Base-by-base conservation (phyloP, 1,284 basidiomycete genomes). In the Rhodotorula mucilaginosa region DNA sequence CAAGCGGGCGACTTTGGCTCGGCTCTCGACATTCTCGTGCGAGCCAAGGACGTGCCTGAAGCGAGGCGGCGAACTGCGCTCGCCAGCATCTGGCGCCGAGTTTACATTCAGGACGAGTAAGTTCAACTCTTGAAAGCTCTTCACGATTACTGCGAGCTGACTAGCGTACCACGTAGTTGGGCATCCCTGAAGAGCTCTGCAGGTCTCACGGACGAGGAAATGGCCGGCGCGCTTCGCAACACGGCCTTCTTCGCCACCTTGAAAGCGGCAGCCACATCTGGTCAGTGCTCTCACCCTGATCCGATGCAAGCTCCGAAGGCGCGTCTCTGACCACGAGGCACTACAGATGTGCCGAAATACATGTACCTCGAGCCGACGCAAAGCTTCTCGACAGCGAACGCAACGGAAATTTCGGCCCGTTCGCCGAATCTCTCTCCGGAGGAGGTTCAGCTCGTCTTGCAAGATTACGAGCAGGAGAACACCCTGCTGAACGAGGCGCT, bases 91-190 rank as follows among this genome's bases (percentile, higher is more conserved):
- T 97, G 94, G 95, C 85, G 93, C 52, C 84, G 95, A 46, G 87
- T 95, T 60, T 95, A 92, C 78, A 84, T 91, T 58, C 88, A 91
- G 66, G 93, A 97, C 80, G 88, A 97, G 92, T 95, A 79, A 77
- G 88, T 83, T 15, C 19, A 23, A 5, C 5, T 46, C n/a, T n/a
- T 16, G 26, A 29, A 29, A 15, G 49, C 59, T 7, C 23, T 44
- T 19, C 8, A 44, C 21, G 26, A 5, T 3, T 8, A 29, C 5
- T 12, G 2, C 15, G 18, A 10, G 54, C 62, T 72, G 54, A 63
- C 26, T 16, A 18, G 12, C 51, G 15, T 54, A n/a, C 6, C n/a
- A 12, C 31, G 61, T 76, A 93, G 91, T 78, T 93, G 91, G 91
- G 82, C 87, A 64, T 80, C 81, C 16, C 87, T 93, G 65, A 85